Conservation (phyloP, 768 basidiomycete genomes). For the Xerocomellus dryophilus region DNA sequence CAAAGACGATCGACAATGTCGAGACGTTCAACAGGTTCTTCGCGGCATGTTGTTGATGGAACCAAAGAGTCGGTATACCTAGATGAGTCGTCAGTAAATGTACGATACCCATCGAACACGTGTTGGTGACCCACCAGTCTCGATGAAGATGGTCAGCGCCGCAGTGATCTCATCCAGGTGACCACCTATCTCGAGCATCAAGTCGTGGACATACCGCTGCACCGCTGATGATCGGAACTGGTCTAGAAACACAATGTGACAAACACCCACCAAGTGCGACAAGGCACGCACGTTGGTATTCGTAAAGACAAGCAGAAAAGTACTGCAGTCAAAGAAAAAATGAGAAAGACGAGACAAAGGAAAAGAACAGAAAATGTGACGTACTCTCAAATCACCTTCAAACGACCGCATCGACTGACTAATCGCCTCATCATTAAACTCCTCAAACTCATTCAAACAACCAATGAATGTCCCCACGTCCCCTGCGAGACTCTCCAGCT, state of each 20-base stretch:
- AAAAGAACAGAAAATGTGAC: conserved; percentile 7
- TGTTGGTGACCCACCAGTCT: conserved; percentile 39
- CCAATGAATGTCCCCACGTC: conserved; percentile 48
- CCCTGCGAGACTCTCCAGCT: conserved; percentile 42
- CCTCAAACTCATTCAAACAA: conserved; percentile 52
- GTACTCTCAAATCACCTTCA: conserved; percentile 46
- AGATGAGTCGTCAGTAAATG: not conserved
- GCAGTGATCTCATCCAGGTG: conserved; percentile 49
- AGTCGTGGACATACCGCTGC: conserved; percentile 49
- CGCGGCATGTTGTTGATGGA: conserved; percentile 49
- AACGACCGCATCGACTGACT: conserved; percentile 46
- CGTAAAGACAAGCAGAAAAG: conserved; percentile 46
- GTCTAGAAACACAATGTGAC: conserved; percentile 27
- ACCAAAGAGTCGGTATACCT: conserved; percentile 53
- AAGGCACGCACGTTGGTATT: conserved; percentile 40
- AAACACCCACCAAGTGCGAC: not conserved
- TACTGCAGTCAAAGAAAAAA: conserved; percentile 34
- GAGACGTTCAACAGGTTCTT: conserved; percentile 48
- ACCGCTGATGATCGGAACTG: conserved; percentile 51
- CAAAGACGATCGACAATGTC: conserved; percentile 54
- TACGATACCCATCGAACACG: not conserved
- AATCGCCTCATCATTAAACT: conserved; percentile 50
- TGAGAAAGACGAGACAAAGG: not conserved
- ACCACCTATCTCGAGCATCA: conserved; percentile 46
- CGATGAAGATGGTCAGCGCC: conserved; percentile 47